These are phyloP conservation scores for Pyrenochaeta sp. DNA, from an alignment of 2,329 filamentous ascomycete species.

Conservation along the genomic window DNA sequence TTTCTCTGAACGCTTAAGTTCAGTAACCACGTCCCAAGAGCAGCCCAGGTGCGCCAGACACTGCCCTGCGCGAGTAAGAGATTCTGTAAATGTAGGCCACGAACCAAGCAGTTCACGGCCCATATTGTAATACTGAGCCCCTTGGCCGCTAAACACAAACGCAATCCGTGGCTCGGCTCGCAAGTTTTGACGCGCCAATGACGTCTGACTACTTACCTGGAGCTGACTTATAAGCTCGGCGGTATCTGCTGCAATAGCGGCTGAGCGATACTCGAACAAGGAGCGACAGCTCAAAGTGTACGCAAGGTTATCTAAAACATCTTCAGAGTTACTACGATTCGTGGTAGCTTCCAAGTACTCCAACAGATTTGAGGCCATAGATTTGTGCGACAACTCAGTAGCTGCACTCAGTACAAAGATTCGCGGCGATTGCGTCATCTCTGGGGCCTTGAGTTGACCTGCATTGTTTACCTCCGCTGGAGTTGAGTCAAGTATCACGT, in stretches of 20 bases:
- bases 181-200: background rate
- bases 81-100: background rate
- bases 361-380: background rate
- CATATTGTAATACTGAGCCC: background rate
- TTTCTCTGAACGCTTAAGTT: background rate
- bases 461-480: no score
- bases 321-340: background rate
- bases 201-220: background rate
- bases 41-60: background rate
- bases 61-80: background rate
- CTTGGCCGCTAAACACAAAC: background rate
- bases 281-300: background rate
- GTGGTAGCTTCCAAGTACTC: background rate
- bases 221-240: background rate
- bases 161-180: background rate
- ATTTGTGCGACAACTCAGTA: background rate
- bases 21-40: background rate
- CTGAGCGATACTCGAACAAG: background rate
- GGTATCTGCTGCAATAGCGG: background rate
- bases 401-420: background rate
- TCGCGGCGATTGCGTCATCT: background rate
- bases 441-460: no score
- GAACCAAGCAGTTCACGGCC: background rate
- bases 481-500: constrained; percentile 4
- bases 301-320: background rate